These are phyloP conservation scores for Coemansia sp. DNA, from an alignment of 192 early-diverging fungal species.

Conservation along the genomic window DNA sequence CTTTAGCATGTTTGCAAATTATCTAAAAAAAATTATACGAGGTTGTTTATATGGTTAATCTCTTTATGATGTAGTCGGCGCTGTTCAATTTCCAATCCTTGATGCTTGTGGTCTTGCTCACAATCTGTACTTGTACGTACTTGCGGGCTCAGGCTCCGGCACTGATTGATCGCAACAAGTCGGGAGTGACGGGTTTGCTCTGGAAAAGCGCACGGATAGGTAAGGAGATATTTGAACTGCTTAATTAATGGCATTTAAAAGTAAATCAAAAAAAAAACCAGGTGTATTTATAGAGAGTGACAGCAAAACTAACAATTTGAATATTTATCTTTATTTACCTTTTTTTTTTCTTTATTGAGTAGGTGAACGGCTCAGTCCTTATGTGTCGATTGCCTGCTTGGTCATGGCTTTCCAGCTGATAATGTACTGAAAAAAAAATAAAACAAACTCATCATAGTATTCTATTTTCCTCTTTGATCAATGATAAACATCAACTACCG, in stretches of 20 bases:
- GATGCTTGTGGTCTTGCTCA: conserved; percentile 83
- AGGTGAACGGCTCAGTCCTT: conserved; percentile 94
- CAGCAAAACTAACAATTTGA: not conserved
- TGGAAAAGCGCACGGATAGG: conserved; percentile 95
- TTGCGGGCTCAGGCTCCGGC: conserved; percentile 85
- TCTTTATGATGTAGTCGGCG: conserved; percentile 67
- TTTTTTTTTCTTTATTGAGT: not conserved
- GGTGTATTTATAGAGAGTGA: too few species aligned
- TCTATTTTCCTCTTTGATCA: not conserved
- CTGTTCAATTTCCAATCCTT: conserved; percentile 96
- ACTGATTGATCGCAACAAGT: conserved; percentile 85
- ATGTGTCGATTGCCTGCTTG: conserved; percentile 88
- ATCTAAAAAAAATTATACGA: not conserved
- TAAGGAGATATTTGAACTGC: conserved; percentile 25
- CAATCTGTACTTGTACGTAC: conserved; percentile 98
- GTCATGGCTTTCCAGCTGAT: conserved; percentile 78
- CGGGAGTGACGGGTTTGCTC: conserved; percentile 83
- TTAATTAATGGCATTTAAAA: not conserved
- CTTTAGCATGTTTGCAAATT: not conserved
- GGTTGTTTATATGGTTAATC: not conserved
- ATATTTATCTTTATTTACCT: not conserved
- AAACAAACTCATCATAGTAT: not conserved
- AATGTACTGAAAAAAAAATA: conserved; percentile 34
- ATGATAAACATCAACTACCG: conserved; percentile 1
- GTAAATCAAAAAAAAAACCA: not conserved